Base-by-base conservation (phyloP, 345 rosid genomes). In the Physaria fendleri region DNA sequence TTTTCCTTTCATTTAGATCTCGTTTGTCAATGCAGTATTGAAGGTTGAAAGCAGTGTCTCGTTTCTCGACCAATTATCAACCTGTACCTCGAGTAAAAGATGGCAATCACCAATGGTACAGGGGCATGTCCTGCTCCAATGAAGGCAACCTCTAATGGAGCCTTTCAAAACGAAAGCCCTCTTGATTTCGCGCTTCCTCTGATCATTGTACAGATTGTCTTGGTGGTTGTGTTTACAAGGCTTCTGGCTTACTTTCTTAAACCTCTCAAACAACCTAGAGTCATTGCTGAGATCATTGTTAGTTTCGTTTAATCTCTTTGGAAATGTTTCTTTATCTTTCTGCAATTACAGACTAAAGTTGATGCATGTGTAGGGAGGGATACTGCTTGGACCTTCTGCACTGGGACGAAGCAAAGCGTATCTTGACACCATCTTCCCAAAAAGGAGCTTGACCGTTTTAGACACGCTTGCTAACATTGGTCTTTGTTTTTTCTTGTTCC, bases 251-350 rank as follows among this genome's bases (percentile, higher is more conserved):
- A 71, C 65, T 0, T 81, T 21, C 83, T 85, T 14, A 66, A 65
- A 15, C 93, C 96, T 44, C 81, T 88, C 38, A 66, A 81, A 29
- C 96, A 88, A 29, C 96, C 96, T 0, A 54, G 93, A 4, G 93
- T 85, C 41, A 81, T 85, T 18, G 96, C 96, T 1, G 96, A 88
- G 78, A 81, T 88, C 74, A 76, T 88, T 47, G 93, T 88, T 63
- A 69, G 85, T 64, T 34, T 25, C 42, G 5, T 41, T 59, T 27
- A 24, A 9, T 40, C 52, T 38, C 18, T 27, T 40, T 53, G 2
- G 4, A n/a, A n/a, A 5, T n/a, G 2, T 58, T 27, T 45, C 4
- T 8, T 20, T 30, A 9, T 18, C 12, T 16, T 59, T 37, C 5
- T 8, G 17, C 46, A 32, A 25, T 42, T 21, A 52, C 20, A 29